phyloP scores from a whole-genome alignment of 2,329 filamentous ascomycete species.

The Fusarium lyarnte region DNA sequence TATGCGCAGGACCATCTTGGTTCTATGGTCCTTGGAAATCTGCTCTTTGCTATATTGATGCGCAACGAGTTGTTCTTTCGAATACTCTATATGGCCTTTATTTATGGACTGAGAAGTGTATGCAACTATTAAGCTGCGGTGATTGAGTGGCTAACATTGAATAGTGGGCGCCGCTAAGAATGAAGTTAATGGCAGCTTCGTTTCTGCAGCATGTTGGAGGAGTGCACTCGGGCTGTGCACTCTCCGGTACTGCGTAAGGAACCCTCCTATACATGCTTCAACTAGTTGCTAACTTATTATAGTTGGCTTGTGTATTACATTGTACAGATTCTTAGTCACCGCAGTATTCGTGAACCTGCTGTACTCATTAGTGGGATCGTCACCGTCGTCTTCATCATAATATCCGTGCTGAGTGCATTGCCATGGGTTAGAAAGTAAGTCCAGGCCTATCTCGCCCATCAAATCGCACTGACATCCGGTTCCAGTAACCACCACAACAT shows the following conservation, averaged over 20 bases:
- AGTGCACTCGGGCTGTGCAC: background rate
- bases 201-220: constrained; percentile 2
- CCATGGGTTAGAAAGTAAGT: constrained; percentile 8
- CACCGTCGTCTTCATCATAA: background rate
- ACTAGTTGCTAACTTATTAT: too few species aligned
- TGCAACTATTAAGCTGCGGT: fast-evolving
- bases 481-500: background rate
- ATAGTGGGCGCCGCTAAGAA: background rate
- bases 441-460: too few species aligned
- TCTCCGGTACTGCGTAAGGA: background rate
- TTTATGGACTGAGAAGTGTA: background rate
- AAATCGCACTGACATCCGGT: too few species aligned
- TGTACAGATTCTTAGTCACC: background rate
- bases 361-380: background rate
- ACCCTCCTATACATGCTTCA: too few species aligned
- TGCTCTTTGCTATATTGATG: background rate
- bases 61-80: background rate
- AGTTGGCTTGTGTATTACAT: background rate
- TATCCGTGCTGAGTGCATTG: background rate
- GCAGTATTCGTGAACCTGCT: background rate
- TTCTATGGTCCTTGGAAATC: background rate
- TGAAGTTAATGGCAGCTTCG: background rate
- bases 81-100: background rate
- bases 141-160: background rate
- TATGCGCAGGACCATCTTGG: background rate